Evolutionary conservation across 805 yeast species (phyloP), one percentile per base, ranked within the genome.

Genomic region (Yarrowia deformans): DNA sequence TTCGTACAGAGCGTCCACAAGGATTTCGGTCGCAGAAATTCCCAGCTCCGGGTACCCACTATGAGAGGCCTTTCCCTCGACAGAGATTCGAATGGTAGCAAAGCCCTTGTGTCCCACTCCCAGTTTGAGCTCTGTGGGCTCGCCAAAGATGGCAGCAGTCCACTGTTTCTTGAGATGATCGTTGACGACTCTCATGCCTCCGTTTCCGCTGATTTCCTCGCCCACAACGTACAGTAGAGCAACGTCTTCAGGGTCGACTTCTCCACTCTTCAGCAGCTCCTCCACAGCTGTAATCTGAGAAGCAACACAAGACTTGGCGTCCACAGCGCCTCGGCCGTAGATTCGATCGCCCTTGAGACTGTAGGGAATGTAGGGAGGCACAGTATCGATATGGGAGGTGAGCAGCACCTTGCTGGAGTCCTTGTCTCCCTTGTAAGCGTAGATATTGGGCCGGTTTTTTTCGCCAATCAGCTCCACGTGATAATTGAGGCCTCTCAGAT

Each of bases 21-120:
- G 75, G 69, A 84, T 84, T 66, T 83, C 84, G 64, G 85, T 84
- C 2, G 93, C 90, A 70, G 85, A 86, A 68, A 87, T 76, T 3
- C 93, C 93, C 48, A 86, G 79, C 60, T 88, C 84, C 9, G 93
- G 93, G 76, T 88, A 88, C 1, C 91, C 91, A 2, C 89, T 85
- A 74, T 89, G 93, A 4, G 87, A 79, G 1, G 90, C 84, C 68
- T 81, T 80, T 3, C 91, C 92, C n/a, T 74, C 72, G n/a, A 83
- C 85, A 18, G 75, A 70, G 34, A 87, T 70, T 6, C 79, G 74
- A 43, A 84, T 82, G 67, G 78, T 72, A 54, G 80, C 84, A 45
- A 81, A 78, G 16, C 91, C 91, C 76, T 89, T 89, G 74, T 89
- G 93, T 13, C 92, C 93, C 6, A 84, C 84, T 14, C 90, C 91